Conservation (phyloP, 176 grass and related monocot species). For the Themeda triandra region DNA sequence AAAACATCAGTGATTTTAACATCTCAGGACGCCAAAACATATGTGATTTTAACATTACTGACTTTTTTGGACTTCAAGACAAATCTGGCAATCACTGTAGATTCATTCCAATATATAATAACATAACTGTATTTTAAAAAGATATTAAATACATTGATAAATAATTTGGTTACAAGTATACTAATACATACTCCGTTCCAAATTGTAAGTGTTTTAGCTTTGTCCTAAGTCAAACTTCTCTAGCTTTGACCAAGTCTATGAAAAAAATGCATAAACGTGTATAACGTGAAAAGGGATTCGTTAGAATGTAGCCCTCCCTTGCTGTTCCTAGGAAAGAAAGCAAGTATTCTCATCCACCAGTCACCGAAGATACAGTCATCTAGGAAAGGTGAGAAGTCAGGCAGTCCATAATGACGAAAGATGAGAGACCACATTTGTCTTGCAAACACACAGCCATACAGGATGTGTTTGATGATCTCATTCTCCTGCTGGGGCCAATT, state of each 20-base stretch:
- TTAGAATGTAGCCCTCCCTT: not conserved
- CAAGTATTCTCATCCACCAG: not conserved
- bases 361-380: not conserved
- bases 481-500: not conserved
- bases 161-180: not conserved
- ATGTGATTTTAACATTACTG: not conserved
- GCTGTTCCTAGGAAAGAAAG: not conserved
- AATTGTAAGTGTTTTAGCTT: not conserved
- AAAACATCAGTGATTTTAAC: not conserved
- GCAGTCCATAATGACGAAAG: not conserved
- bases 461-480: not conserved
- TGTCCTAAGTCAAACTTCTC: not conserved
- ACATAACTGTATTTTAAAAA: not conserved
- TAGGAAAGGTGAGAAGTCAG: not conserved
- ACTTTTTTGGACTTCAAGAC: not conserved
- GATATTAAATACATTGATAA: not conserved
- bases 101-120: not conserved
- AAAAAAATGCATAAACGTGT: not conserved
- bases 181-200: not conserved
- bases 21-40: not conserved
- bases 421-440: not conserved
- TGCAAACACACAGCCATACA: not conserved
- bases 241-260: not conserved
- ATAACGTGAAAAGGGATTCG: not conserved
- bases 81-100: not conserved